These are phyloP conservation scores for Schrenkiella parvula DNA, from an alignment of 345 rosid species.

Conservation along the genomic window DNA sequence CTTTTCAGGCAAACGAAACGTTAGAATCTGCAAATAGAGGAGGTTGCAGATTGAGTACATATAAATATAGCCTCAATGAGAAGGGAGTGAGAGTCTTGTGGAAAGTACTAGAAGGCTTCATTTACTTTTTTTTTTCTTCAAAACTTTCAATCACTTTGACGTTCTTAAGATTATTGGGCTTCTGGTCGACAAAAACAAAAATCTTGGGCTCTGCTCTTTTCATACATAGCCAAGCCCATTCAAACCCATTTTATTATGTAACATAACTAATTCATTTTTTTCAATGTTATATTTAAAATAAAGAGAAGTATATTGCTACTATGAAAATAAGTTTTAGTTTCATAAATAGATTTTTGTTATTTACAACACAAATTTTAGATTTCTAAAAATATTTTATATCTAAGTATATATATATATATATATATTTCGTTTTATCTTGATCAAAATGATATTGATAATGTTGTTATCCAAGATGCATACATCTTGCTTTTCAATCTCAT, in stretches of 20 bases:
- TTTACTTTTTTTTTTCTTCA: not conserved
- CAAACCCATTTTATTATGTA: not conserved
- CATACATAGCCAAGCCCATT: not conserved
- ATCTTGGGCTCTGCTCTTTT: slow-evolving; percentile 3
- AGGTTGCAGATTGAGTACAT: not conserved
- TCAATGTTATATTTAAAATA: too few relatives aligned
- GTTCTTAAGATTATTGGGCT: not conserved
- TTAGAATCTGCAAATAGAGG: not conserved
- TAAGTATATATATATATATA: too few relatives aligned
- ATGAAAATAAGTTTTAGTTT: too few relatives aligned
- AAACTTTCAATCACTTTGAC: not conserved
- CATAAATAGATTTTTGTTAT: too few relatives aligned
- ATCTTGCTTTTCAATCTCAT: too few relatives aligned
- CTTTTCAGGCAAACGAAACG: slow-evolving; percentile 5
- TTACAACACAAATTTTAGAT: too few relatives aligned
- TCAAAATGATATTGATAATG: too few relatives aligned
- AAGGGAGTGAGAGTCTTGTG: not conserved
- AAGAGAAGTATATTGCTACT: too few relatives aligned
- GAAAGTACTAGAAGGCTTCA: slow-evolving; percentile 24
- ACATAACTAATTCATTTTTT: not conserved
- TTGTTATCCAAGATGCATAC: too few relatives aligned
- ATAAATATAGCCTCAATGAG: not conserved
- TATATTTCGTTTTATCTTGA: too few relatives aligned
- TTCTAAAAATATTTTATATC: too few relatives aligned
- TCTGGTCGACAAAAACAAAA: too few relatives aligned